Conservation (phyloP, 768 basidiomycete species). For the Pholiota microspora region DNA sequence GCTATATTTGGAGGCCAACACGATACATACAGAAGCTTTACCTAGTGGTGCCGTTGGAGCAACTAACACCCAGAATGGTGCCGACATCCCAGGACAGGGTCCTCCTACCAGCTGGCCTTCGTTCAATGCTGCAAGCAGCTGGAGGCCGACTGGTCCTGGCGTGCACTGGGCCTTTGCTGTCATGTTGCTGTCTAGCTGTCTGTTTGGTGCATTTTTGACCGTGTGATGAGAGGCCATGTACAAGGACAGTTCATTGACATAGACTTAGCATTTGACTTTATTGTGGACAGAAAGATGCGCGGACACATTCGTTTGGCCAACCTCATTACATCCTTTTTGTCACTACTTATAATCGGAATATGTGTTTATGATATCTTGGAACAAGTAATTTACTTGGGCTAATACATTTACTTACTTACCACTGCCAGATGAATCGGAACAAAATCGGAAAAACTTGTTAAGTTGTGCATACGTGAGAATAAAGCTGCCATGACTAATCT, state of each 20-base stretch:
- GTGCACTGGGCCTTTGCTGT: background rate
- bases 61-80: constrained; percentile 33
- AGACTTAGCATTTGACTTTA: background rate
- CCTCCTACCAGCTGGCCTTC: constrained; percentile 34
- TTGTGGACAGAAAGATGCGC: background rate
- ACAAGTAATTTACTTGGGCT: background rate
- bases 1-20: constrained; percentile 45
- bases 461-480: background rate
- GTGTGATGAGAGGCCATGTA: background rate
- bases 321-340: background rate
- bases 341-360: background rate
- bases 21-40: constrained; percentile 36
- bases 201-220: constrained; percentile 3
- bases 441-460: too few relatives aligned
- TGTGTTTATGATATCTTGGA: background rate
- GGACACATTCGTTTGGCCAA: background rate
- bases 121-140: constrained; percentile 15
- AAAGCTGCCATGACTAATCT: background rate
- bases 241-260: background rate
- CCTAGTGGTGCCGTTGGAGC: constrained; percentile 23
- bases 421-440: too few relatives aligned
- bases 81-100: constrained; percentile 32
- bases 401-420: background rate
- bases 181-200: background rate
- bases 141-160: background rate